A percentile compares a stretch with the other conserved stretches of the same genome.
phyloP scores from a whole-genome alignment of 1,284 basidiomycete species.

The Cystobasidium pallidum region DNA sequence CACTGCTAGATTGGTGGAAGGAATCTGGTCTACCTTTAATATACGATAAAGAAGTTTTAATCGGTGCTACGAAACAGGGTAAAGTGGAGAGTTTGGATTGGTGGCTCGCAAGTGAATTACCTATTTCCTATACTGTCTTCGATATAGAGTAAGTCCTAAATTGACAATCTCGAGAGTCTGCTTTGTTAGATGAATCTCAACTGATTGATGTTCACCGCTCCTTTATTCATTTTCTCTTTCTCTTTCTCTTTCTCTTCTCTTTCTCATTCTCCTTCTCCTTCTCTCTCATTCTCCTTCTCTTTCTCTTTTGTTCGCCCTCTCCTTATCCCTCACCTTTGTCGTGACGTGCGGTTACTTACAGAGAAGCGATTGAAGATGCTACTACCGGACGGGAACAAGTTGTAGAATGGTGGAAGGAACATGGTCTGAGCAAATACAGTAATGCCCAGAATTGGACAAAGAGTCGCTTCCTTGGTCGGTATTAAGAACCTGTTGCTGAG shows the following conservation, averaged over 20 bases:
- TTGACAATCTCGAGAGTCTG: too few species aligned
- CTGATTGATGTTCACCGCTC: too few species aligned
- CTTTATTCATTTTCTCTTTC: too few species aligned
- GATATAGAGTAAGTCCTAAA: conserved; percentile 73
- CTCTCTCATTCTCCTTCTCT: background rate
- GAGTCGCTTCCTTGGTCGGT: conserved; percentile 22
- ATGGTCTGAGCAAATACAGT: conserved; percentile 37
- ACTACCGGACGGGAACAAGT: conserved; percentile 30
- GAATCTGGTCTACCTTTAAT: conserved; percentile 71
- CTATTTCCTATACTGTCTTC: conserved; percentile 78
- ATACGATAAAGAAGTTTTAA: conserved; percentile 75
- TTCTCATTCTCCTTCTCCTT: background rate
- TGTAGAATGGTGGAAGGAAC: conserved; percentile 41
- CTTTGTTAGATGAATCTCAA: too few species aligned
- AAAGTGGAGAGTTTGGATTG: conserved; percentile 77
- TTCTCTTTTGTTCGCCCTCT: background rate
- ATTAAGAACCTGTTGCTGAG: background rate
- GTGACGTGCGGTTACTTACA: too few species aligned
- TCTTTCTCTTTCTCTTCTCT: background rate
- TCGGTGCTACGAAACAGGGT: conserved; percentile 75
- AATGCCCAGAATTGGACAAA: conserved; percentile 44
- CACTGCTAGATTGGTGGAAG: conserved; percentile 77
- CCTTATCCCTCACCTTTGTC: background rate
- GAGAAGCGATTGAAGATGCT: conserved; percentile 43
- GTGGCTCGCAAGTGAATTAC: conserved; percentile 76